Conservation (phyloP, 2,329 filamentous ascomycete species). For the Fulvia fulva region DNA sequence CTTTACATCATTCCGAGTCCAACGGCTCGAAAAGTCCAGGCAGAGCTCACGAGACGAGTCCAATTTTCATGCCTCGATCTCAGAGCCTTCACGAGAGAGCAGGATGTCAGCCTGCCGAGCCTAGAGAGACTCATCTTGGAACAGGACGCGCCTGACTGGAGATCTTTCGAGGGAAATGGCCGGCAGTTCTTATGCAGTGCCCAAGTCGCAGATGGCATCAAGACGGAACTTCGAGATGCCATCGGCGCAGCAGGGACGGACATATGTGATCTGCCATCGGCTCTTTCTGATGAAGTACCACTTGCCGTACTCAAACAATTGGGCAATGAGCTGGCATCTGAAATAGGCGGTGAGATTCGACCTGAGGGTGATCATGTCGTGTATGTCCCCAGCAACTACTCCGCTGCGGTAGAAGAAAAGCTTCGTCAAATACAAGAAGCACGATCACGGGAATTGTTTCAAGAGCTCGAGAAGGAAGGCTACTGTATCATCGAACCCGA, state of each 20-base stretch:
- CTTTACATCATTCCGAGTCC: background rate
- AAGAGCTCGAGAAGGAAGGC: slow-evolving; percentile 2
- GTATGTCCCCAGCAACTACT: slow-evolving; percentile 10
- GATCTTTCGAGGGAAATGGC: background rate
- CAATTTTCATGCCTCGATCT: slow-evolving; percentile 2
- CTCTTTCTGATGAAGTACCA: slow-evolving; percentile 6
- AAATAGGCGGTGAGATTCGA: slow-evolving; percentile 6
- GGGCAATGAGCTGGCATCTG: background rate
- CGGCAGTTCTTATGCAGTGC: slow-evolving; percentile 1
- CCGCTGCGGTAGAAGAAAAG: slow-evolving; percentile 4
- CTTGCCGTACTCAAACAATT: slow-evolving; percentile 1
- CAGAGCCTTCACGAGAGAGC: slow-evolving; percentile 2
- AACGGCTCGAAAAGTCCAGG: background rate
- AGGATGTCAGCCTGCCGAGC: slow-evolving; percentile 2
- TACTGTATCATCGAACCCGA: slow-evolving; percentile 7
- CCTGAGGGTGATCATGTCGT: slow-evolving; percentile 6
- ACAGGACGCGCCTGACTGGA: background rate
- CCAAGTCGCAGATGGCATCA: background rate
- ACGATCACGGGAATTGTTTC: background rate
- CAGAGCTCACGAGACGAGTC: background rate
- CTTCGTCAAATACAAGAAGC: background rate
- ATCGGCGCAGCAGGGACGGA: slow-evolving; percentile 9
- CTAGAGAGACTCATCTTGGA: slow-evolving; percentile 3
- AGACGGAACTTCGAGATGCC: slow-evolving; percentile 3
- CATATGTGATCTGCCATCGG: slow-evolving; percentile 7